Evolutionary conservation across 164 flowering plant genomes (phyloP), one percentile per base, ranked within the genome.

Genomic region (Dillenia suffruticosa): DNA sequence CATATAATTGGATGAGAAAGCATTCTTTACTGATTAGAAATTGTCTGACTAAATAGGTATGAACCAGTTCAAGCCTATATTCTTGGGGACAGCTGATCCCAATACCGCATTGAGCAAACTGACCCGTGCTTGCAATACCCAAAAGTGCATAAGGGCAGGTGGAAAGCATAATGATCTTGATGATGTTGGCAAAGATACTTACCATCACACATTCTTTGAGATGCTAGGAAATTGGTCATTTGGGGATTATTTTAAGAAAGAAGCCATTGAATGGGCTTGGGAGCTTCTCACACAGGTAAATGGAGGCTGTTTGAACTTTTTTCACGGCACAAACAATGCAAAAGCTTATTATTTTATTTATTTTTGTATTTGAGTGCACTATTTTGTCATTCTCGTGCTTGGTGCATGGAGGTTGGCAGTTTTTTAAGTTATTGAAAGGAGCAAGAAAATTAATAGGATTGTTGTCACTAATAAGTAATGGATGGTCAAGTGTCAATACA

Each of bases 221-320:
- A 95, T 95, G 99, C 89, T 95, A 63, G 99, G 99, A 0, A 95
- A 92, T 65, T 95, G 99, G 99, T 88, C 97, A 0, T 95, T 95
- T 72, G 99, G 97, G 15, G 92, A 95, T 74, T 95, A 95, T 71
- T 95, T 95, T 62, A 95, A 95, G 68, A 68, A 71, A 9, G 97
- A 92, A 65, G 99, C 97, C 49, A 95, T 95, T 70, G 78, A 64
- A 52, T 90, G 88, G 88, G 97, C 96, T 9, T 89, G 97, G 97
- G 97, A 92, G 67, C 88, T 95, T 68, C 89, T 95, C 19, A 88
- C 96, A 6, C 59, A 88, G 96, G 99, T 77, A 74, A 49, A 76
- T 67, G 16, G 63, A 4, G 13, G 12, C 40, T 32, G 5, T 32
- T 32, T 32, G 40, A 32, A 32, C 40, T 32, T 32, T 32, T 16